These are phyloP conservation scores for Begonia loranthoides DNA, from an alignment of 306 rosid genomes.

Conservation along the genomic window DNA sequence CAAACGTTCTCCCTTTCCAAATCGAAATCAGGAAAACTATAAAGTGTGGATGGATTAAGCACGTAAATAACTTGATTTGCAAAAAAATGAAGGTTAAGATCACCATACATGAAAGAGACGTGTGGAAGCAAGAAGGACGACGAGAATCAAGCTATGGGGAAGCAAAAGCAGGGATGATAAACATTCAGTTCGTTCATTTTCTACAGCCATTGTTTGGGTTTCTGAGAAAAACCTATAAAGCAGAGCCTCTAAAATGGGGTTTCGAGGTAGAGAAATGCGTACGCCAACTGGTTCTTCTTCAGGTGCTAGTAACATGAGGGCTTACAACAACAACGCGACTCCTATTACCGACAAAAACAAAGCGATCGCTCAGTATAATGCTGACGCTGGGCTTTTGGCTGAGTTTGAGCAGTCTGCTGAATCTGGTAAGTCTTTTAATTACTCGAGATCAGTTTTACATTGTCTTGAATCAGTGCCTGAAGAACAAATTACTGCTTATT, in stretches of 20 bases:
- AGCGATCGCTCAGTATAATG: constrained; percentile 40
- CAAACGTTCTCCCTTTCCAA: too few species aligned
- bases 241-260: constrained; percentile 17
- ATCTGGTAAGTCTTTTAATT: constrained; percentile 61
- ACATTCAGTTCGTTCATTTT: not conserved
- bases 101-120: constrained; percentile 7
- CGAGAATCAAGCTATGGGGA: constrained; percentile 1
- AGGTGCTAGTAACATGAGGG: constrained; percentile 32
- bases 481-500: constrained; percentile 38
- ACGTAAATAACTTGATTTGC: too few species aligned
- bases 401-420: constrained; percentile 53
- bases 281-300: constrained; percentile 33
- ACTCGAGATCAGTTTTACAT: constrained; percentile 31
- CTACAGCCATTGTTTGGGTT: constrained; percentile 1
- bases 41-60: too few species aligned
- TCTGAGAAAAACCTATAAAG: constrained; percentile 4
- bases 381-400: constrained; percentile 48
- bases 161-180: constrained; percentile 4
- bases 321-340: not conserved
- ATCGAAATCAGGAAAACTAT: too few species aligned
- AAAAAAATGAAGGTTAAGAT: too few species aligned
- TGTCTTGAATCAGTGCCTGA: constrained; percentile 40
- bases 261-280: constrained; percentile 25
- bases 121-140: constrained; percentile 3
- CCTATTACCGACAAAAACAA: constrained; percentile 12